These are phyloP conservation scores for Zygoascus meyerae DNA, from an alignment of 1,139 yeast genomes.

Conservation along the genomic window DNA sequence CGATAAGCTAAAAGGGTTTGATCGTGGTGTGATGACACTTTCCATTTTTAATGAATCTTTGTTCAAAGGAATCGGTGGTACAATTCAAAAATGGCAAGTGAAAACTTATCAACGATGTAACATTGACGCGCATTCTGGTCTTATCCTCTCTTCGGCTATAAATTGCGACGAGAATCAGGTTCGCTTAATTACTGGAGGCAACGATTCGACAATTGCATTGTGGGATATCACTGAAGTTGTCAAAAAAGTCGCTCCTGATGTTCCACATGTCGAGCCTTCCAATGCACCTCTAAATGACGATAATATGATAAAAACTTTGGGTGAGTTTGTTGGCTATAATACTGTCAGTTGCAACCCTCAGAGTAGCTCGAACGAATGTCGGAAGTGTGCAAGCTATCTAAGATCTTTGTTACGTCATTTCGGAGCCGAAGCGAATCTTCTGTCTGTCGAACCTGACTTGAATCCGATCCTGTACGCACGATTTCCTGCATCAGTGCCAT, in stretches of 20 bases:
- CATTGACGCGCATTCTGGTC: conserved; percentile 35
- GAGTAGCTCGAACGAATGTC: conserved; percentile 65
- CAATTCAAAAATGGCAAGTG: conserved; percentile 30
- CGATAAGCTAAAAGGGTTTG: conserved; percentile 35
- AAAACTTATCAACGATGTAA: conserved; percentile 24
- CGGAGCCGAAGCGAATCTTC: conserved; percentile 69
- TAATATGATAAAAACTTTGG: conserved; percentile 55
- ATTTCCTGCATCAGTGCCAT: conserved; percentile 41
- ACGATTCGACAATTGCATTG: conserved; percentile 51
- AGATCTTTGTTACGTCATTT: conserved; percentile 55
- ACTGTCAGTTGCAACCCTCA: conserved; percentile 75
- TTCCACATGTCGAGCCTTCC: neutral
- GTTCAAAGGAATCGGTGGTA: conserved; percentile 47
- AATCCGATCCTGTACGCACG: conserved; percentile 80
- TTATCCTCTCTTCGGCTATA: conserved; percentile 23
- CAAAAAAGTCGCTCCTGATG: neutral
- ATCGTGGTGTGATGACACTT: conserved; percentile 46
- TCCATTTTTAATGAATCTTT: conserved; percentile 49
- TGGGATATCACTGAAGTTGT: conserved; percentile 45
- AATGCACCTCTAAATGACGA: conserved; percentile 42
- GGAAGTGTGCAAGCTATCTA: conserved; percentile 79
- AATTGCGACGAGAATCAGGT: conserved; percentile 22
- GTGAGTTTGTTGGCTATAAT: conserved; percentile 57
- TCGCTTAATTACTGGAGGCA: conserved; percentile 50
- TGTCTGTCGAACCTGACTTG: conserved; percentile 64